Conservation (phyloP, 2,329 filamentous ascomycete species). For the Emergomyces pasteurianus region DNA sequence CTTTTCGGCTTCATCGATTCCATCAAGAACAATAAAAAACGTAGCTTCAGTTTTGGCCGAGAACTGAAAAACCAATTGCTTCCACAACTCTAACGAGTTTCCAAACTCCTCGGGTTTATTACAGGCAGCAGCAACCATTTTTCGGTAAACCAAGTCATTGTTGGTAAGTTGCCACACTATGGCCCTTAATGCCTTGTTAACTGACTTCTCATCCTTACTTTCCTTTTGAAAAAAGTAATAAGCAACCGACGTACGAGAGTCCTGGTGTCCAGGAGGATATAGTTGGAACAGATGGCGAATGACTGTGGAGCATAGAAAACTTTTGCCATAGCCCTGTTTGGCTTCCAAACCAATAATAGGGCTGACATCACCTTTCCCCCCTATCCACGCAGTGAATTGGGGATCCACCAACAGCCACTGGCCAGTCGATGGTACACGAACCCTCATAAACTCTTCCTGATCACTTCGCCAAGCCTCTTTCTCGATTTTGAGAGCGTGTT, state of each 20-base stretch:
- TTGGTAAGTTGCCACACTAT: slow-evolving; percentile 10
- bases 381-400: slow-evolving; percentile 8
- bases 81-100: slow-evolving; percentile 9
- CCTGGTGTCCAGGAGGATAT: slow-evolving; percentile 6
- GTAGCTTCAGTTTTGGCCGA: slow-evolving; percentile 14
- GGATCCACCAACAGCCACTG: slow-evolving; percentile 9
- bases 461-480: slow-evolving; percentile 9
- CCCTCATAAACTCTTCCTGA: slow-evolving; percentile 10
- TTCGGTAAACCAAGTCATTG: slow-evolving; percentile 10
- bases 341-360: slow-evolving; percentile 10
- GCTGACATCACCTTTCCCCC: neutral
- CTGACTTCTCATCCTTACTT: slow-evolving; percentile 10
- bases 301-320: slow-evolving; percentile 8
- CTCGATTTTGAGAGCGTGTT: slow-evolving; percentile 9
- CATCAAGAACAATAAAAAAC: slow-evolving; percentile 35
- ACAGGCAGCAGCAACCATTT: slow-evolving; percentile 8
- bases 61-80: slow-evolving; percentile 8
- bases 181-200: slow-evolving; percentile 8
- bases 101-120: slow-evolving; percentile 11
- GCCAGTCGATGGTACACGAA: slow-evolving; percentile 7
- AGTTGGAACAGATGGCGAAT: slow-evolving; percentile 7
- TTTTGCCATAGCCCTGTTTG: slow-evolving; percentile 10
- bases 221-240: slow-evolving; percentile 11
- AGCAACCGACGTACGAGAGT: slow-evolving; percentile 6
- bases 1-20: slow-evolving; percentile 35